Evolutionary conservation across 345 rosid species (phyloP).

Genomic region (Dimocarpus longan): DNA sequence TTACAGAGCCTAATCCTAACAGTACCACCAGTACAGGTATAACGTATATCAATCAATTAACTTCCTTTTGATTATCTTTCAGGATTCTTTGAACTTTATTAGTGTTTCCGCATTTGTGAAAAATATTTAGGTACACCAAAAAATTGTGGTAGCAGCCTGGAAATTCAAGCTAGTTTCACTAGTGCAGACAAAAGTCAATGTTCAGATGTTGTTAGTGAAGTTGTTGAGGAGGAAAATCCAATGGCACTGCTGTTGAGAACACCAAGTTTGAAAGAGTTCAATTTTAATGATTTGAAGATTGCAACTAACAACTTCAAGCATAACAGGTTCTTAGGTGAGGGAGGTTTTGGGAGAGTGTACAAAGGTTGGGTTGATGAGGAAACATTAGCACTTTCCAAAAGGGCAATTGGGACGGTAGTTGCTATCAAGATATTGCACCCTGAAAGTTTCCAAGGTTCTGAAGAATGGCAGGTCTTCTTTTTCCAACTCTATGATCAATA

Average conservation of each 20-base stretch:
- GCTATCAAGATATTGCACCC: slow-evolving; percentile 75
- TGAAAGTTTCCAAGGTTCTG: slow-evolving; percentile 65
- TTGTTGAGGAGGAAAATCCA: too few species aligned
- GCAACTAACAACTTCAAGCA: slow-evolving; percentile 61
- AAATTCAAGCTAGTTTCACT: slow-evolving; percentile 36
- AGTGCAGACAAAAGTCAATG: too few species aligned
- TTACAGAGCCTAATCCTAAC: too few species aligned
- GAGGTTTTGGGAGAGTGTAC: slow-evolving; percentile 79
- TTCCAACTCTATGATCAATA: background rate
- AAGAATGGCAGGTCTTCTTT: slow-evolving; percentile 91
- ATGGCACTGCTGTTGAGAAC: too few species aligned
- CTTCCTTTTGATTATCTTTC: too few species aligned
- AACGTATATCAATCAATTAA: too few species aligned
- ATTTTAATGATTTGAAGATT: slow-evolving; percentile 49
- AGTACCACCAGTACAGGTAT: too few species aligned
- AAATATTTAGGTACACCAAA: slow-evolving; percentile 18
- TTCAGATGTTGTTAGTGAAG: too few species aligned
- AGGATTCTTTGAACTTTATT: too few species aligned
- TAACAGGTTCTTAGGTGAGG: slow-evolving; percentile 72
- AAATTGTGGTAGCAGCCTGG: too few species aligned
- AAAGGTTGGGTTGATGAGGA: slow-evolving; percentile 77
- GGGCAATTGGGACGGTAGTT: slow-evolving; percentile 55
- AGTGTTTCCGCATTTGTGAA: too few species aligned
- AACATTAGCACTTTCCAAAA: slow-evolving; percentile 55
- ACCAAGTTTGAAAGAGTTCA: slow-evolving; percentile 51